phyloP scores from a whole-genome alignment of 164 flowering plant genomes.

The Vitis amurensis region DNA sequence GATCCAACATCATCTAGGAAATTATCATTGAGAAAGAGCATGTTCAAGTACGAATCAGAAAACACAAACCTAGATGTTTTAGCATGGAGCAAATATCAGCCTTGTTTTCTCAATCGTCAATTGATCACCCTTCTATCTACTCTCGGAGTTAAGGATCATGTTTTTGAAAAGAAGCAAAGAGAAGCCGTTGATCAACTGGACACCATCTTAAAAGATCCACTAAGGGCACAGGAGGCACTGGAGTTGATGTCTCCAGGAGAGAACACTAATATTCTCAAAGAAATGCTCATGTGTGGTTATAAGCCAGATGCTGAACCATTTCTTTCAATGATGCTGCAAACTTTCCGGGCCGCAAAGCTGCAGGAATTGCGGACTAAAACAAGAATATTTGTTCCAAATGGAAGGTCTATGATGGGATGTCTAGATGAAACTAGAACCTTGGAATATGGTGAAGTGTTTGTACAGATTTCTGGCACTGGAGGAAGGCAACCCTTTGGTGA shows the following conservation, averaged over 20 bases:
- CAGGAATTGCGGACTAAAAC: constrained; percentile 60
- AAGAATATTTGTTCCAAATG: constrained; percentile 65
- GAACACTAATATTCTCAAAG: constrained; percentile 59
- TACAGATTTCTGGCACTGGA: constrained; percentile 53
- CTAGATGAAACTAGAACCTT: constrained; percentile 79
- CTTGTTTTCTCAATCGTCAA: constrained; percentile 86
- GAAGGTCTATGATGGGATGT: constrained; percentile 90
- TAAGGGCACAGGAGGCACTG: constrained; percentile 60
- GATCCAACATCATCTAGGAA: constrained; percentile 61
- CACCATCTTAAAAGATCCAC: constrained; percentile 55
- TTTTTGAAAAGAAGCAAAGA: constrained; percentile 69
- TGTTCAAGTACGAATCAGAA: constrained; percentile 66
- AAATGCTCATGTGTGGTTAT: constrained; percentile 80
- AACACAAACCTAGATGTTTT: constrained; percentile 71
- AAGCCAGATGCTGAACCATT: constrained; percentile 79
- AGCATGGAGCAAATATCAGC: constrained; percentile 72
- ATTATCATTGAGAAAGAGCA: constrained; percentile 70
- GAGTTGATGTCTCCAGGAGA: constrained; percentile 80
- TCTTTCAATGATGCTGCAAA: constrained; percentile 84
- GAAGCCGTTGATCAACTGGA: constrained; percentile 64
- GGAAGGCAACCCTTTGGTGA: constrained; percentile 10
- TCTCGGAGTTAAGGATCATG: constrained; percentile 66
- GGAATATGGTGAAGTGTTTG: constrained; percentile 88
- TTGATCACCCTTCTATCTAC: constrained; percentile 81
- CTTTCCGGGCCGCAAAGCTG: constrained; percentile 67